phyloP scores from a whole-genome alignment of 1,139 yeast species.

The Diutina catenulata region DNA sequence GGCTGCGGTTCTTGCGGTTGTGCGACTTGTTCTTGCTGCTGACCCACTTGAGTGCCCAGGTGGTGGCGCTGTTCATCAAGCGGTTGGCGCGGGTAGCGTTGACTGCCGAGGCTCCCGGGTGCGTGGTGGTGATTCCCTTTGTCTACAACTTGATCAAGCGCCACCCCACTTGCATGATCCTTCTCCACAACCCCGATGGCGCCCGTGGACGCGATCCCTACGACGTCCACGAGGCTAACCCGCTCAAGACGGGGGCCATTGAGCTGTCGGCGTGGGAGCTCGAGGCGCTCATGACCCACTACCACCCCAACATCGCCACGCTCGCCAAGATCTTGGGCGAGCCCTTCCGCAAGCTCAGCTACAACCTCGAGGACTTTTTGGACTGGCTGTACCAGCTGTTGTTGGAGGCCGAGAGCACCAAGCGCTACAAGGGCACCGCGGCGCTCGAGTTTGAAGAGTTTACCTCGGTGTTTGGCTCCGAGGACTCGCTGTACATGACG shows the following conservation, averaged over 20 bases:
- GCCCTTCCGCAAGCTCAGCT: slow-evolving; percentile 78
- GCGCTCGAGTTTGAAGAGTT: slow-evolving; percentile 70
- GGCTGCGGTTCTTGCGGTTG: slow-evolving; percentile 80
- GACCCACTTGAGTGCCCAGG: slow-evolving; percentile 72
- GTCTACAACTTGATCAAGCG: slow-evolving; percentile 78
- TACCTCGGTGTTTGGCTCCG: slow-evolving; percentile 24
- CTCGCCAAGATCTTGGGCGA: slow-evolving; percentile 80
- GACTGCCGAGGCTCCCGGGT: slow-evolving; percentile 83
- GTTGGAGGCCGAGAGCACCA: slow-evolving; percentile 60
- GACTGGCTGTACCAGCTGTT: slow-evolving; percentile 81
- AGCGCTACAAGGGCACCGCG: slow-evolving; percentile 59
- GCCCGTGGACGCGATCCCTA: slow-evolving; percentile 70
- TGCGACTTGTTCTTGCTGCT: slow-evolving; percentile 79
- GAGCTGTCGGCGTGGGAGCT: slow-evolving; percentile 89
- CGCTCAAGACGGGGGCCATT: slow-evolving; percentile 67
- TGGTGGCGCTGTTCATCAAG: slow-evolving; percentile 86
- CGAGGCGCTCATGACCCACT: slow-evolving; percentile 71
- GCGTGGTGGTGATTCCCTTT: slow-evolving; percentile 81
- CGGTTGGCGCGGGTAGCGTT: slow-evolving; percentile 63
- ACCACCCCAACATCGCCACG: slow-evolving; percentile 92
- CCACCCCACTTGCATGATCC: slow-evolving; percentile 88
- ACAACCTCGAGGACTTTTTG: slow-evolving; percentile 86
- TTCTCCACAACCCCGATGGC: slow-evolving; percentile 41
- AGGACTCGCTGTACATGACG: too few species aligned
- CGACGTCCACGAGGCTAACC: slow-evolving; percentile 52